A percentile compares a stretch with the other conserved stretches of the same genome.
phyloP scores from a whole-genome alignment of 805 yeast species.

The Saccharomyces jurei region DNA sequence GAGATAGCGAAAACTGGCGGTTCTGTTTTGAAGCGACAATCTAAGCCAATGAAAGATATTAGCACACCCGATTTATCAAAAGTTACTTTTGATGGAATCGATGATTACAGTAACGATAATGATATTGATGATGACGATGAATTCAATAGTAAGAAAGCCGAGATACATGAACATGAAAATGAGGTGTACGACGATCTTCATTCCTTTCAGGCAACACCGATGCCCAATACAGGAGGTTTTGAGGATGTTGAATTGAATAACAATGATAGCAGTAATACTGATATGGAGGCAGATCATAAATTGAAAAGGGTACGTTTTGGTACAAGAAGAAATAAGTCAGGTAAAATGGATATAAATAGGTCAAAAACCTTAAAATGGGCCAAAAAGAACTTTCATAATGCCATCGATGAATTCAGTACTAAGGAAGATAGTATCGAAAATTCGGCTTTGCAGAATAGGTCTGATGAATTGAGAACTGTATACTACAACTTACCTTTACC shows the following conservation, averaged over 20 bases:
- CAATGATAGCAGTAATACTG: slow-evolving; percentile 4
- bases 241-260: slow-evolving; percentile 10
- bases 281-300: slow-evolving; percentile 4
- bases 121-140: slow-evolving; percentile 5
- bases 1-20: slow-evolving; percentile 6
- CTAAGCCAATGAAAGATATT: slow-evolving; percentile 6
- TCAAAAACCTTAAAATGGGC: slow-evolving; percentile 53
- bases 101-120: slow-evolving; percentile 8
- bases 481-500: slow-evolving; percentile 58
- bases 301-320: slow-evolving; percentile 86
- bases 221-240: slow-evolving; percentile 11
- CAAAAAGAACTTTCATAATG: slow-evolving; percentile 30
- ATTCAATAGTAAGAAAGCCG: not conserved
- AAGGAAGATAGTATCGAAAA: slow-evolving; percentile 23
- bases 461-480: slow-evolving; percentile 40
- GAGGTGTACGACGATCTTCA: slow-evolving; percentile 16
- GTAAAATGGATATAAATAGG: slow-evolving; percentile 54
- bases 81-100: slow-evolving; percentile 1
- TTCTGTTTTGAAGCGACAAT: slow-evolving; percentile 11
- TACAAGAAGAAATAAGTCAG: slow-evolving; percentile 68
- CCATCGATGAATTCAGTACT: slow-evolving; percentile 19
- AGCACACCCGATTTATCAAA: not conserved
- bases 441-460: slow-evolving; percentile 32
- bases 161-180: slow-evolving; percentile 1
- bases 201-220: slow-evolving; percentile 23